Conservation (phyloP, 805 yeast genomes). For the Tetrapisispora namnaoensis region DNA sequence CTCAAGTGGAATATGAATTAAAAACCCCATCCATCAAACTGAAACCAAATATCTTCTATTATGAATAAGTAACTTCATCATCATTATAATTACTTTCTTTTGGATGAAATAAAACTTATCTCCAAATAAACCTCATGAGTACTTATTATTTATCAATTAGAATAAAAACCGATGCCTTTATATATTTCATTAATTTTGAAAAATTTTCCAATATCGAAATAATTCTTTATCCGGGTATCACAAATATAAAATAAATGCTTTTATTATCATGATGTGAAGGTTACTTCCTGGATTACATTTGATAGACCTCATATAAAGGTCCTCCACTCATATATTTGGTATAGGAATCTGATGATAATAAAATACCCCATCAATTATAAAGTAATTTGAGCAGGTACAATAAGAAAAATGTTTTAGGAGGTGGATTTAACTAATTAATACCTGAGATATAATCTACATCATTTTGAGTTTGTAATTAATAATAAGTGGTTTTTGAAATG, state of each 20-base stretch:
- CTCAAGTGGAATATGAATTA: not conserved
- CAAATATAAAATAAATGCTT: too few relatives aligned
- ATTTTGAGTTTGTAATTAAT: not conserved
- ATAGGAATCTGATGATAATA: too few relatives aligned
- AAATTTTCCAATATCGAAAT: not conserved
- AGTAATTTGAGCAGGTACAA: too few relatives aligned
- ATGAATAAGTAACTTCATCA: not conserved
- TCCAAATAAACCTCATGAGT: too few relatives aligned
- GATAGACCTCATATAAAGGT: too few relatives aligned
- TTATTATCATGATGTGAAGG: not conserved
- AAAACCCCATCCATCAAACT: not conserved
- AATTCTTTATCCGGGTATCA: too few relatives aligned
- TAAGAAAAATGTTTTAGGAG: too few relatives aligned
- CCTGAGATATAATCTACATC: not conserved
- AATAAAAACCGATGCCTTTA: not conserved
- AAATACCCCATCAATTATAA: too few relatives aligned
- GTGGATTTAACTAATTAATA: too few relatives aligned
- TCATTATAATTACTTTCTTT: constrained; percentile 1
- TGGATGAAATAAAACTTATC: not conserved
- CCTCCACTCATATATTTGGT: too few relatives aligned
- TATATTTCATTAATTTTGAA: not conserved
- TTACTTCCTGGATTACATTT: too few relatives aligned
- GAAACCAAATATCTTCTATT: not conserved
- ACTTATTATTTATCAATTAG: too few relatives aligned
- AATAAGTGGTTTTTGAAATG: not conserved